Conservation (phyloP, 805 yeast species). For the Maudiozyma saulgeensis region DNA sequence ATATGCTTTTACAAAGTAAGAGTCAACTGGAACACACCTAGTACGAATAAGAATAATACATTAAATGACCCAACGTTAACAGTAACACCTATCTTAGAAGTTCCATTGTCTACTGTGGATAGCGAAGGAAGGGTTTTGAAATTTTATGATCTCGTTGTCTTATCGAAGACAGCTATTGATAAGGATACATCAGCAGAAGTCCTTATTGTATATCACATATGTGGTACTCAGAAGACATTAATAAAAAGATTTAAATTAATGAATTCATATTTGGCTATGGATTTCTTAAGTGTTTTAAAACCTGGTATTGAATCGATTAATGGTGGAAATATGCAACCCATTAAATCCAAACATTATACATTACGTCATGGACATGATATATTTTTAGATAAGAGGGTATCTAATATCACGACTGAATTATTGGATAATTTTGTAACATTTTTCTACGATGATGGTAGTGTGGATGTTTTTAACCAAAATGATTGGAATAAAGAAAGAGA, state of each 20-base stretch:
- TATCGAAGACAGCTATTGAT: conserved; percentile 23
- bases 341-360: conserved; percentile 15
- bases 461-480: conserved; percentile 15
- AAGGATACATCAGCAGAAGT: conserved; percentile 24
- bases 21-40: conserved; percentile 25
- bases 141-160: conserved; percentile 17
- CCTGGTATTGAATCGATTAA: conserved; percentile 6
- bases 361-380: conserved; percentile 10
- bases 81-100: conserved; percentile 19
- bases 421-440: conserved; percentile 21
- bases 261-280: conserved; percentile 14
- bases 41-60: conserved; percentile 9
- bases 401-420: conserved; percentile 19
- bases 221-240: conserved; percentile 17
- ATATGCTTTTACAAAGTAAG: conserved; percentile 23
- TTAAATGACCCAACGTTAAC: conserved; percentile 26
- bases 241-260: conserved; percentile 20
- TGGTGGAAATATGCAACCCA: conserved; percentile 5
- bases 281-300: conserved; percentile 13
- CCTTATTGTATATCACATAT: conserved; percentile 17
- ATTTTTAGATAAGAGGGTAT: conserved; percentile 12
- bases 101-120: conserved; percentile 16
- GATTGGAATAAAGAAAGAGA: conserved; percentile 24
- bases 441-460: conserved; percentile 19
- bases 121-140: conserved; percentile 16